These are phyloP conservation scores for Nakaseomyces uthaithaninus DNA, from an alignment of 1,139 yeast genomes.

Conservation along the genomic window DNA sequence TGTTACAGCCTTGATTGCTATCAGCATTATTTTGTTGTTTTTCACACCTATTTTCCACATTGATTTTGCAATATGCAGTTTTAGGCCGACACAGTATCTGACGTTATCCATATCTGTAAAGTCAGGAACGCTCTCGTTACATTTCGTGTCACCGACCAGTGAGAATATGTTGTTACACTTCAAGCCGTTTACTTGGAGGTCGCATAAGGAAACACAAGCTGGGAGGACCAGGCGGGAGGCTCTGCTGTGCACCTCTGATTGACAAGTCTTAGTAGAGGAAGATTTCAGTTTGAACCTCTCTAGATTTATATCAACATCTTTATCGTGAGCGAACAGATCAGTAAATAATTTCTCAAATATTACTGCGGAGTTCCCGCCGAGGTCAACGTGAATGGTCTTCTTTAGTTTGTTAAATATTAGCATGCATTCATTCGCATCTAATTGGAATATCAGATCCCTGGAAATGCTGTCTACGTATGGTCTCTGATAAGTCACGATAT, in stretches of 20 bases:
- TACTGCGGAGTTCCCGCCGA: conserved; percentile 28
- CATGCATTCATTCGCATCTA: conserved; percentile 33
- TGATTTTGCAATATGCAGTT: conserved; percentile 21
- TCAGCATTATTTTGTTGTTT: conserved; percentile 17
- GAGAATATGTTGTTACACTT: conserved; percentile 19
- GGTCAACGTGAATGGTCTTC: conserved; percentile 28
- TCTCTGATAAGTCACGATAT: conserved; percentile 40
- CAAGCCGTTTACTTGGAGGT: conserved; percentile 22
- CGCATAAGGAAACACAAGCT: conserved; percentile 26
- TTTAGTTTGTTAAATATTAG: conserved; percentile 27
- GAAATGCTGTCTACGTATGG: conserved; percentile 48
- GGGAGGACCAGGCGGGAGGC: conserved; percentile 21
- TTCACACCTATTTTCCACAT: conserved; percentile 24
- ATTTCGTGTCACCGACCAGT: conserved; percentile 20
- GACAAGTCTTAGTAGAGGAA: not conserved
- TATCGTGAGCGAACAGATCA: conserved; percentile 13
- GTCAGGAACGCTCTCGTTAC: conserved; percentile 19
- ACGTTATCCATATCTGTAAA: conserved; percentile 12
- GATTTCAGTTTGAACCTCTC: conserved; percentile 11
- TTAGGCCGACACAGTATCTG: conserved; percentile 19
- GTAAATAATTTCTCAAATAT: conserved; percentile 25
- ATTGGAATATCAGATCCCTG: conserved; percentile 49
- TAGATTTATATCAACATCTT: conserved; percentile 11
- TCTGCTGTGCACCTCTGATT: conserved; percentile 4
- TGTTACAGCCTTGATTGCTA: conserved; percentile 21